Conservation (phyloP, 192 early-diverging fungal species). For the Rhizoclosmatium sp. region DNA sequence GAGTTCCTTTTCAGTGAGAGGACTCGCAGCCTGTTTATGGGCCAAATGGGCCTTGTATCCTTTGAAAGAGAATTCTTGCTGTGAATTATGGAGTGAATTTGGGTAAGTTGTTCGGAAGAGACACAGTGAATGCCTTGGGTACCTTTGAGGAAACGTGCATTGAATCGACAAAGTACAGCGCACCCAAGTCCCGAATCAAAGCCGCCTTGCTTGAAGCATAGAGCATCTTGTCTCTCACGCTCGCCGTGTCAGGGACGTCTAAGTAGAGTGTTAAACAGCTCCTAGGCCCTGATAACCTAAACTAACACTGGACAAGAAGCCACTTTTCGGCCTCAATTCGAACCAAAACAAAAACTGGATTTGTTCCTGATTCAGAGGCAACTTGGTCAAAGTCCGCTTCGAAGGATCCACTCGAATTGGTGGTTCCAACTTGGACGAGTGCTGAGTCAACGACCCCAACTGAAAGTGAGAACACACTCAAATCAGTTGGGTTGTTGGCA, state of each 20-base stretch:
- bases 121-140: conserved; percentile 23
- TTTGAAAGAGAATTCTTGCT: conserved; percentile 71
- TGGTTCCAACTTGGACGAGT: neutral
- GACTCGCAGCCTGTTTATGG: conserved; percentile 74
- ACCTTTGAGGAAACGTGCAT: conserved; percentile 81
- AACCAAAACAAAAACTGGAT: conserved; percentile 5
- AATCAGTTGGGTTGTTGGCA: neutral
- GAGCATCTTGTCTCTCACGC: conserved; percentile 70
- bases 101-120: neutral
- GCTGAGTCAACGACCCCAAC: neutral
- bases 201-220: conserved; percentile 88
- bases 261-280: neutral
- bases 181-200: conserved; percentile 81
- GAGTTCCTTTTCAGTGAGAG: conserved; percentile 85
- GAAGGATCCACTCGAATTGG: neutral
- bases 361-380: neutral
- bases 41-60: conserved; percentile 68
- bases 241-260: conserved; percentile 38
- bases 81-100: neutral
- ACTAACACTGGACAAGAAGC: conserved; percentile 31
- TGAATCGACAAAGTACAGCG: conserved; percentile 79
- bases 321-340: conserved; percentile 6
- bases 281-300: neutral
- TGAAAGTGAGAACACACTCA: neutral
- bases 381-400: conserved; percentile 1